These are phyloP conservation scores for Globisporangium heterothallicum DNA, from an alignment of 352 stramenopile genomes.

Conservation along the genomic window DNA sequence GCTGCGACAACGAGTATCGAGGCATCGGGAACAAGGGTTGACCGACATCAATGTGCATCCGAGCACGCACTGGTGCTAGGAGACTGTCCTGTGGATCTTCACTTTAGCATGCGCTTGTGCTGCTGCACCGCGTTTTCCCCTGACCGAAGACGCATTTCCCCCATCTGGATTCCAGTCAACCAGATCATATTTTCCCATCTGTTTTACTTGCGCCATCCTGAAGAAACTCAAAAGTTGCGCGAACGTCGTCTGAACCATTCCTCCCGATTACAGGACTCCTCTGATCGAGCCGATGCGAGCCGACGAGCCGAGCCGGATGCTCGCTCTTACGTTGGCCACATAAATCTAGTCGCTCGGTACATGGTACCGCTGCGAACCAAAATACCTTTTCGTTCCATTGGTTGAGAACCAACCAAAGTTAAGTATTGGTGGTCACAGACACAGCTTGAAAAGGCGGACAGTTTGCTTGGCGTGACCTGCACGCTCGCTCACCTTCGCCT, in stretches of 20 bases:
- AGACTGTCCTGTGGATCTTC: no score
- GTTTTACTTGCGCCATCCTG: background rate
- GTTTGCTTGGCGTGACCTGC: background rate
- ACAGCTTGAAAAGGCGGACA: conserved; percentile 18
- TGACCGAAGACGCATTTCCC: background rate
- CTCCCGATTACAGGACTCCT: background rate
- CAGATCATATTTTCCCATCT: background rate
- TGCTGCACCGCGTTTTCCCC: background rate
- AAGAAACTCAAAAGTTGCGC: background rate
- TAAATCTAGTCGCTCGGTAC: background rate
- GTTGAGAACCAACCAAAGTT: conserved; percentile 33
- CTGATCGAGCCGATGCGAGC: background rate
- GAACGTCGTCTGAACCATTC: background rate
- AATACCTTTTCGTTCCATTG: conserved; percentile 8
- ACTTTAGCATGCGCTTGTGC: no score
- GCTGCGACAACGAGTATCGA: no score
- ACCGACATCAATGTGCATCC: no score
- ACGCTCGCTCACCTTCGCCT: no score
- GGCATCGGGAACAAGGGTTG: no score
- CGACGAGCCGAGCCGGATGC: background rate
- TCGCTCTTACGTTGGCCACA: background rate
- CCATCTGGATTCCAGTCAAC: background rate
- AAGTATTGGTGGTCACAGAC: conserved; percentile 7
- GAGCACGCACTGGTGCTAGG: no score
- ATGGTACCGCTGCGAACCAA: no score